These are phyloP conservation scores for Pichia eremophila DNA, from an alignment of 805 yeast species.

Conservation along the genomic window DNA sequence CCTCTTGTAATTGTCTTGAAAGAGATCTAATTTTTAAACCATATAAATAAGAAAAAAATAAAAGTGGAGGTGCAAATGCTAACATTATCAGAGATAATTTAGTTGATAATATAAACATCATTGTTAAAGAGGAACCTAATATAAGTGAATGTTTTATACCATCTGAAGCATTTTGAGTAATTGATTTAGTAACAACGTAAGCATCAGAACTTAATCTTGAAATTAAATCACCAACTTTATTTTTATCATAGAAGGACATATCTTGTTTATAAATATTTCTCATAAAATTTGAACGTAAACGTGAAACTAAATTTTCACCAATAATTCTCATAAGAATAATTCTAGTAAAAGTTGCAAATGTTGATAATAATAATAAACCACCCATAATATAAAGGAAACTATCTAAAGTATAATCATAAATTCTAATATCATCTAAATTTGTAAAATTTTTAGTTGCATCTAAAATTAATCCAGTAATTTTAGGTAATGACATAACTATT, in stretches of 20 bases:
- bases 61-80: constrained; percentile 75
- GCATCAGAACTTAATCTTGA: constrained; percentile 85
- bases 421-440: constrained; percentile 16
- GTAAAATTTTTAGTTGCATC: constrained; percentile 36
- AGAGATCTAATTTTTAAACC: constrained; percentile 72
- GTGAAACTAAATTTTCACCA: constrained; percentile 82
- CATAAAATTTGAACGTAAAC: constrained; percentile 71
- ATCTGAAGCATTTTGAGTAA: constrained; percentile 84
- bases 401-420: constrained; percentile 52
- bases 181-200: constrained; percentile 75
- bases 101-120: constrained; percentile 84
- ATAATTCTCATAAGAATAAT: constrained; percentile 63
- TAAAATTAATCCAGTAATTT: constrained; percentile 44
- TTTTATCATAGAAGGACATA: constrained; percentile 80
- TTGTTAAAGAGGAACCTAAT: constrained; percentile 74
- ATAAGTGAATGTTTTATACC: constrained; percentile 77
- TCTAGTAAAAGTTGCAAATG: constrained; percentile 72
- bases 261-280: constrained; percentile 76
- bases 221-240: constrained; percentile 86
- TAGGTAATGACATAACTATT: constrained; percentile 45
- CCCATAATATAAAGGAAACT: constrained; percentile 56
- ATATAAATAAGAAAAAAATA: constrained; percentile 70
- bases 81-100: constrained; percentile 72
- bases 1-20: constrained; percentile 71
- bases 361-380: constrained; percentile 60